phyloP scores from a whole-genome alignment of 1,139 yeast species.

The Yamadazyma buinensis region DNA sequence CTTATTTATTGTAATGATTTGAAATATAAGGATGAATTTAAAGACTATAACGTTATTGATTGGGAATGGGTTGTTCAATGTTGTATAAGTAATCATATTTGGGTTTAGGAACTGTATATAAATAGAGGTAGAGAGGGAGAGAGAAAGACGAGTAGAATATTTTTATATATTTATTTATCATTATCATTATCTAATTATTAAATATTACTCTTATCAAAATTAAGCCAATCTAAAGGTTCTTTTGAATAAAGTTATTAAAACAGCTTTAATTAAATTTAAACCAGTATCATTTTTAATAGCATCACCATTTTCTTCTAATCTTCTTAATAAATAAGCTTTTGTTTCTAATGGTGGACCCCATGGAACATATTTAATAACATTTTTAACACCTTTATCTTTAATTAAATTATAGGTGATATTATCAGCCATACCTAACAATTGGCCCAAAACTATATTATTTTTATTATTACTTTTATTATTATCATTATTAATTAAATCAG shows the following conservation, averaged over 20 bases:
- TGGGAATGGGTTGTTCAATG: slow-evolving; percentile 83
- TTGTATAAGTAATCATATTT: slow-evolving; percentile 46
- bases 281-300: slow-evolving; percentile 91
- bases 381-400: slow-evolving; percentile 57
- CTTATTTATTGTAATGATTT: slow-evolving; percentile 1
- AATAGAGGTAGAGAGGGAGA: not conserved
- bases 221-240: slow-evolving; percentile 31
- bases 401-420: slow-evolving; percentile 76
- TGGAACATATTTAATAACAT: slow-evolving; percentile 90
- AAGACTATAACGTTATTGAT: slow-evolving; percentile 25
- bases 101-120: slow-evolving; percentile 13
- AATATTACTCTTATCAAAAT: not conserved
- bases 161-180: not conserved
- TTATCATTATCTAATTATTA: too few species aligned
- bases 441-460: slow-evolving; percentile 79
- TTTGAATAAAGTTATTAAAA: slow-evolving; percentile 38
- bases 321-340: slow-evolving; percentile 82
- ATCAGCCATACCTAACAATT: slow-evolving; percentile 95
- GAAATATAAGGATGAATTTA: too few species aligned
- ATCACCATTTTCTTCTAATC: slow-evolving; percentile 95
- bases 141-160: not conserved
- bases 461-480: slow-evolving; percentile 30
- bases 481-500: slow-evolving; percentile 43
- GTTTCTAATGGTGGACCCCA: slow-evolving; percentile 98
- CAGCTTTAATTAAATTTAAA: slow-evolving; percentile 65